Evolutionary conservation across 352 stramenopile genomes (phyloP), one percentile per base, ranked within the genome.

Genomic region (Phytophthora ramorum): DNA sequence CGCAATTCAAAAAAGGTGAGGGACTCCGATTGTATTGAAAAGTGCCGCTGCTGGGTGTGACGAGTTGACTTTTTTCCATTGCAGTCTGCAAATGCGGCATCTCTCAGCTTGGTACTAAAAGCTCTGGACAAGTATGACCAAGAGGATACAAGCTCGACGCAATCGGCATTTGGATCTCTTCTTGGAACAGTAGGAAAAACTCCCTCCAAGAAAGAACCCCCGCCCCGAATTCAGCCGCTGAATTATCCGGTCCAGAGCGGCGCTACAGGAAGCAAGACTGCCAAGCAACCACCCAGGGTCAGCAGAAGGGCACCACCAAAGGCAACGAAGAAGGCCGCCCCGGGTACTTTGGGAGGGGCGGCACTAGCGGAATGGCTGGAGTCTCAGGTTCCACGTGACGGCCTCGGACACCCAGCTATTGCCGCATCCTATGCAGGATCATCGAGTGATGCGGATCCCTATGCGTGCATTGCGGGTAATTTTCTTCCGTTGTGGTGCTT

Each of bases 401-500:
- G 57, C 19, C 43, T 89, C 5, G 76, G 82, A 7, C 81, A 90
- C 52, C 52, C 66, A 53, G 81, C 69, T 3, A 79, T 85, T 41
- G 41, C 34, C 6, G 62, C 52, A 17, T 62, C 68, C 24, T 66
- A 65, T 45, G 7, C 45, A 38, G 32, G 30, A 28, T 10, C 22
- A 16, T 49, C 67, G 2, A 62, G n/a, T 28, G 34, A 38, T 55
- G 32, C 26, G 5, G 59, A 74, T 34, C 44, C 41, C 1, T 60
- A 69, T 16, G 44, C 52, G 26, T 84, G 73, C 19, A 76, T 87
- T 26, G 61, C 59, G 6, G 69, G 76, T 26, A 80, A 73, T 40
- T 92, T 91, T 55, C 61, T 93, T 0, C 85, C 85, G 10, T 37
- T 93, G 4, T 93, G 85, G 85, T 92, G 85, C 50, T 92, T 89